phyloP scores from a whole-genome alignment of 129 eudicot species.

The Chrysanthemum lavandulifolium region DNA sequence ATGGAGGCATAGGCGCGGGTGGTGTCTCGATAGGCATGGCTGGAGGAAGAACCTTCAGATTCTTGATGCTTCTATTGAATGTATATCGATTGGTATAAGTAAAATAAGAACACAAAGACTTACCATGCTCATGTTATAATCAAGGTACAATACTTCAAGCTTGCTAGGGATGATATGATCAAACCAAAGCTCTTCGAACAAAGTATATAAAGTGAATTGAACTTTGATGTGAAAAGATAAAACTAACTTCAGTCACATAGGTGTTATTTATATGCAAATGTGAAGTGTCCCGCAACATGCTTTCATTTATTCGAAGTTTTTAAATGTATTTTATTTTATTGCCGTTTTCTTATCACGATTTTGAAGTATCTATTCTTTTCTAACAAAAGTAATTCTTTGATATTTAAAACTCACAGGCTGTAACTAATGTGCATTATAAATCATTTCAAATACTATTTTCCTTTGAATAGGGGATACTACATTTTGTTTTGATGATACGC shows the following conservation, averaged over 20 bases:
- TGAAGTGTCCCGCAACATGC: constrained; percentile 77
- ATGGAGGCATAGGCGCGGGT: constrained; percentile 8
- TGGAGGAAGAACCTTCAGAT: constrained; percentile 25
- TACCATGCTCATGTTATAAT: constrained; percentile 7
- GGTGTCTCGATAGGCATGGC: constrained; percentile 13
- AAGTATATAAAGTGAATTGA: background rate
- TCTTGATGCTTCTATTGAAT: constrained; percentile 23
- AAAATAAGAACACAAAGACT: constrained; percentile 25
- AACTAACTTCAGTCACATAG: background rate
- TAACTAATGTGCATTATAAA: background rate
- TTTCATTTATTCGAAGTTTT: constrained; percentile 6
- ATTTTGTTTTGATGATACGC: too few species aligned
- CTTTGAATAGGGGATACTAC: too few species aligned
- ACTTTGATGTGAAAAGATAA: background rate
- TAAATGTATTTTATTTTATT: constrained; percentile 43
- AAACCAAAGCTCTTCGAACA: constrained; percentile 15
- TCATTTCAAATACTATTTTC: background rate
- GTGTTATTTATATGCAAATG: constrained; percentile 37
- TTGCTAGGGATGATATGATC: too few species aligned
- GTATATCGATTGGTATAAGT: constrained; percentile 20
- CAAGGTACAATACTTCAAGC: too few species aligned
- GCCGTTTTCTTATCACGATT: constrained; percentile 9
- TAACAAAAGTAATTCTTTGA: background rate
- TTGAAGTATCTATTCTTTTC: constrained; percentile 6
- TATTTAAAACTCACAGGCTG: background rate